Evolutionary conservation across 2,329 filamentous ascomycete species (phyloP).

Genomic region (Neoscytalidium dimidiatum): DNA sequence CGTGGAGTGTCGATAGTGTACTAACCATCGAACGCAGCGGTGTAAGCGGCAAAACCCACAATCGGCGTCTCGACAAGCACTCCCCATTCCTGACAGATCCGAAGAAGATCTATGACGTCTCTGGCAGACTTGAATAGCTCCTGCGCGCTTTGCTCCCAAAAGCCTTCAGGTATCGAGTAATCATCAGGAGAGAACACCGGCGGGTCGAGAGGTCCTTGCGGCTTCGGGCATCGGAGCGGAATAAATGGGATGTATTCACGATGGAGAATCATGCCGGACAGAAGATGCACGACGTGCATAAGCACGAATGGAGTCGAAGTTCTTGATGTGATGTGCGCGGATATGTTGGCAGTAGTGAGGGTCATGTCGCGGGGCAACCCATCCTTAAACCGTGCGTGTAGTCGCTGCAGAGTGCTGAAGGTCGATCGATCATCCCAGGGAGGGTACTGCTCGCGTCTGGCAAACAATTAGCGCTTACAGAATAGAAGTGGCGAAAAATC

Average conservation of each 20-base stretch:
- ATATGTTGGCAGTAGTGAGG: conserved; percentile 63
- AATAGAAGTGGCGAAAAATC: not conserved
- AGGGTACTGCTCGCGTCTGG: conserved; percentile 54
- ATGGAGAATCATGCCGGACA: conserved; percentile 69
- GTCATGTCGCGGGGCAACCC: conserved; percentile 59
- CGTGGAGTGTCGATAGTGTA: not conserved
- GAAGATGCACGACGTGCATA: conserved; percentile 65
- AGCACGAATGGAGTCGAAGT: conserved; percentile 66
- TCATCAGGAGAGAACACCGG: conserved; percentile 55
- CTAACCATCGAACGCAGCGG: conserved; percentile 61
- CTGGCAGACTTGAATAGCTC: conserved; percentile 64
- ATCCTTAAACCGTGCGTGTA: conserved; percentile 56
- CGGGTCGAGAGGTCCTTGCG: conserved; percentile 60
- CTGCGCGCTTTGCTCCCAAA: conserved; percentile 65
- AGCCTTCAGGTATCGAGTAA: conserved; percentile 51
- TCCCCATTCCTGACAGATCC: conserved; percentile 61
- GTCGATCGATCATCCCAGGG: conserved; percentile 62
- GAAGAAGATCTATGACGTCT: conserved; percentile 65
- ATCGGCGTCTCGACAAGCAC: conserved; percentile 69
- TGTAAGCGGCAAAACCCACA: conserved; percentile 67
- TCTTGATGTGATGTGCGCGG: conserved; percentile 65
- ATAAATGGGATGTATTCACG: conserved; percentile 69
- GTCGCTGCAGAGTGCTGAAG: conserved; percentile 56
- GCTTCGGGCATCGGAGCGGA: conserved; percentile 54
- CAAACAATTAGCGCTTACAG: conserved; percentile 29